A percentile compares a stretch with the other conserved stretches of the same genome.
Evolutionary conservation across 805 yeast species (phyloP).

Genomic region (Ogataea ganodermae): DNA sequence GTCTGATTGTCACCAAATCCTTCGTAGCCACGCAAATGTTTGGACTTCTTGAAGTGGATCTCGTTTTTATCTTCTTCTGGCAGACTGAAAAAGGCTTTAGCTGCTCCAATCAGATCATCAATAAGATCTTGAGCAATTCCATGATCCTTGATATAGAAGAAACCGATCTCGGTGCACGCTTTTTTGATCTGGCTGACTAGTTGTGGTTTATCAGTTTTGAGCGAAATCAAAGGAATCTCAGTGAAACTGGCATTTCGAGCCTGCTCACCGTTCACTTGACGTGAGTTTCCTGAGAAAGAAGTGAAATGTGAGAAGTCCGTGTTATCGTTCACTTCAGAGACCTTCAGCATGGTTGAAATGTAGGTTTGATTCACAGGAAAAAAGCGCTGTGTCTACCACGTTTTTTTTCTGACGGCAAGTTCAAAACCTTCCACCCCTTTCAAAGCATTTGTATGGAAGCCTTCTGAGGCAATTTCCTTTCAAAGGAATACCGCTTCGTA

Average conservation of each 20-base stretch:
- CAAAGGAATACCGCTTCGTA: not conserved
- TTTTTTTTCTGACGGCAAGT: no score
- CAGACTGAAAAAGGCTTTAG: constrained; percentile 28
- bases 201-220: constrained; percentile 11
- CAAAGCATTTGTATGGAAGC: no score
- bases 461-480: no score
- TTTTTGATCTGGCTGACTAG: constrained; percentile 15
- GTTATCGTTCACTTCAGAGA: not conserved
- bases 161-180: constrained; percentile 32
- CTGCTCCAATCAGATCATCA: constrained; percentile 25
- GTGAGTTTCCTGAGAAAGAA: constrained; percentile 17
- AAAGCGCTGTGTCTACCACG: no score
- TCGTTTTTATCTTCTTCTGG: constrained; percentile 28
- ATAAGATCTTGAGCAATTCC: constrained; percentile 28
- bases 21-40: constrained; percentile 23
- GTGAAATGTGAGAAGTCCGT: constrained; percentile 16
- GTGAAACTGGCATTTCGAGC: constrained; percentile 19
- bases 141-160: constrained; percentile 36
- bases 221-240: constrained; percentile 22
- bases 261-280: constrained; percentile 17
- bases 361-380: no score
- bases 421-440: no score
- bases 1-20: constrained; percentile 27
- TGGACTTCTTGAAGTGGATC: constrained; percentile 21
- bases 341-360: constrained; percentile 1